Percentiles rank a stretch among this genome's conserved stretches.
phyloP scores from a whole-genome alignment of 2,329 filamentous ascomycete genomes.

The Fusarium goolgardi region DNA sequence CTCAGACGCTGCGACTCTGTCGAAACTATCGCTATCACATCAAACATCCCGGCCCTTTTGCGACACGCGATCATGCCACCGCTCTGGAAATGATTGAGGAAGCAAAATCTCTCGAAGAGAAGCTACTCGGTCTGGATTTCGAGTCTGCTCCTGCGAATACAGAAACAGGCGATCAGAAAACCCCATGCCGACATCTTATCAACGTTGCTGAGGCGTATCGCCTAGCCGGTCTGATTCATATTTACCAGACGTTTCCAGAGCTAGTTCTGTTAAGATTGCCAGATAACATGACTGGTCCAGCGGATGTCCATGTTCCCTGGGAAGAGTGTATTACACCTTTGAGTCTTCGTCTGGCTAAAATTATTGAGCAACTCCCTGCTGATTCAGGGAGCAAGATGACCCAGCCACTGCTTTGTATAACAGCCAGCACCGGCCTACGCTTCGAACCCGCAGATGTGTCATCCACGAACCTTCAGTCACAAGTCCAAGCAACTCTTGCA shows the following conservation, averaged over 20 bases:
- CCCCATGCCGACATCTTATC: constrained; percentile 49
- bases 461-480: background rate
- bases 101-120: constrained; percentile 50
- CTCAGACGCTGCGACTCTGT: constrained; percentile 52
- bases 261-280: constrained; percentile 49
- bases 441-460: constrained; percentile 2
- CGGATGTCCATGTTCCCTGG: constrained; percentile 43
- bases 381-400: constrained; percentile 52
- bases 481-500: background rate
- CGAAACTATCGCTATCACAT: constrained; percentile 50
- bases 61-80: constrained; percentile 27
- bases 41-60: constrained; percentile 33
- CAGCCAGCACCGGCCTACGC: constrained; percentile 50
- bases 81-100: constrained; percentile 47
- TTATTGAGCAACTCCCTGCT: constrained; percentile 49
- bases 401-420: constrained; percentile 52
- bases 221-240: constrained; percentile 53
- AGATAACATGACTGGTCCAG: background rate
- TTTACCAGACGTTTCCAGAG: constrained; percentile 55
- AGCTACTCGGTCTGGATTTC: constrained; percentile 49
- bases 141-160: constrained; percentile 23
- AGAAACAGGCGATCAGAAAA: constrained; percentile 48
- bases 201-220: constrained; percentile 54
- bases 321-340: constrained; percentile 51
- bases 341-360: constrained; percentile 44